phyloP scores from a whole-genome alignment of 306 rosid genomes.

The Geum urbanum region DNA sequence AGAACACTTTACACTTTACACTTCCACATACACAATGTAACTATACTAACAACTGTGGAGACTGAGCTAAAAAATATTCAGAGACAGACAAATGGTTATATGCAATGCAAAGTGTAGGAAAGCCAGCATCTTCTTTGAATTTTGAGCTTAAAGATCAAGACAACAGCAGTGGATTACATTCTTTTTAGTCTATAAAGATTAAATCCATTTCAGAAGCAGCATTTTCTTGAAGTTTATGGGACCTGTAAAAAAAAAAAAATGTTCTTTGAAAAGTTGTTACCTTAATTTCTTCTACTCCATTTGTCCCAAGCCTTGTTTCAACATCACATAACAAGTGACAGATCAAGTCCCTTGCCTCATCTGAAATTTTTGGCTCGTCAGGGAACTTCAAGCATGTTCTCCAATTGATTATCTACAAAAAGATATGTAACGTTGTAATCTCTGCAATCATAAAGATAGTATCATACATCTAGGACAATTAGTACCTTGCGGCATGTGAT shows the following conservation, averaged over 20 bases:
- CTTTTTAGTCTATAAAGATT: not conserved
- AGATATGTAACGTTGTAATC: not conserved
- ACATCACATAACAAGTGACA: constrained; percentile 85
- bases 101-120: constrained; percentile 3
- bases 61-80: not conserved
- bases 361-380: constrained; percentile 80
- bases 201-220: not conserved
- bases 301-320: constrained; percentile 83
- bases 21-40: not conserved
- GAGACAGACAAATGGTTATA: not conserved
- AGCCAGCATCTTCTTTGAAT: not conserved
- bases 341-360: constrained; percentile 80
- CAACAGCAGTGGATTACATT: not conserved
- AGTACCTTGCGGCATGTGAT: constrained; percentile 94
- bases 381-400: constrained; percentile 93
- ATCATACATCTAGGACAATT: constrained; percentile 20
- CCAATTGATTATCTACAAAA: constrained; percentile 90
- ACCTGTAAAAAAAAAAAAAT: constrained; percentile 10
- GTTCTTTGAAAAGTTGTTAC: constrained; percentile 40
- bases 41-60: constrained; percentile 4
- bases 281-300: constrained; percentile 92
- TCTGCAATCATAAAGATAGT: constrained; percentile 15
- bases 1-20: not conserved
- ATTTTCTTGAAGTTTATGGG: constrained; percentile 7
- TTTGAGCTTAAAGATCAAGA: not conserved